These are phyloP conservation scores for Russula sp. DNA, from an alignment of 768 basidiomycete species.

Conservation along the genomic window DNA sequence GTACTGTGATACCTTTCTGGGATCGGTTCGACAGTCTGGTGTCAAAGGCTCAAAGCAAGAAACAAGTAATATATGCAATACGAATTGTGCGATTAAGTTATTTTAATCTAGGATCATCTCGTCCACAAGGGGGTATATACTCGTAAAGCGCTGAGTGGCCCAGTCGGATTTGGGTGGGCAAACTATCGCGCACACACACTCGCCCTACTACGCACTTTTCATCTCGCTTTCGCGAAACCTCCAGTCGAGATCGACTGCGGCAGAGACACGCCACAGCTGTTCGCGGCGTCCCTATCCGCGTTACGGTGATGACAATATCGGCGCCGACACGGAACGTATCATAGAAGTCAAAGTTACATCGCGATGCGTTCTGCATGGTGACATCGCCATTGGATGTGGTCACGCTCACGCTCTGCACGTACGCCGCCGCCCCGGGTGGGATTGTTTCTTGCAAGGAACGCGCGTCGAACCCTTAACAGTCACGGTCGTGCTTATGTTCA, in stretches of 20 bases:
- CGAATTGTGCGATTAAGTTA: too few relatives aligned
- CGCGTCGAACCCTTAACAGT: conserved; percentile 54
- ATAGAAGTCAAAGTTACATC: conserved; percentile 69
- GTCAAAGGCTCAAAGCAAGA: too few relatives aligned
- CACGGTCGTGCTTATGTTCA: conserved; percentile 55
- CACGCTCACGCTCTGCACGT: conserved; percentile 59
- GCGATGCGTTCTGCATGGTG: conserved; percentile 39
- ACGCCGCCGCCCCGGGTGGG: too few relatives aligned
- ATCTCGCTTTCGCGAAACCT: conserved; percentile 47
- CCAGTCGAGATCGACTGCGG: conserved; percentile 66
- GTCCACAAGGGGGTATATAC: too few relatives aligned
- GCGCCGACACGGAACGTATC: conserved; percentile 64
- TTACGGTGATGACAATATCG: conserved; percentile 60
- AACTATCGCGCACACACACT: too few relatives aligned
- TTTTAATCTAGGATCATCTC: too few relatives aligned
- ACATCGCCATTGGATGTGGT: conserved; percentile 42
- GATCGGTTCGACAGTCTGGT: too few relatives aligned
- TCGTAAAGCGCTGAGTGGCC: too few relatives aligned
- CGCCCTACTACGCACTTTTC: neutral
- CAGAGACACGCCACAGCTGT: conserved; percentile 54
- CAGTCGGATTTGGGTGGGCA: too few relatives aligned
- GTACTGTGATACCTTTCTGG: too few relatives aligned
- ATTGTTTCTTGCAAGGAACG: conserved; percentile 38
- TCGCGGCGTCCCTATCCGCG: conserved; percentile 51
- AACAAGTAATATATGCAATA: too few relatives aligned